These are phyloP conservation scores for Gliomastix tumulicola DNA, from an alignment of 2,329 filamentous ascomycete species.

Conservation along the genomic window DNA sequence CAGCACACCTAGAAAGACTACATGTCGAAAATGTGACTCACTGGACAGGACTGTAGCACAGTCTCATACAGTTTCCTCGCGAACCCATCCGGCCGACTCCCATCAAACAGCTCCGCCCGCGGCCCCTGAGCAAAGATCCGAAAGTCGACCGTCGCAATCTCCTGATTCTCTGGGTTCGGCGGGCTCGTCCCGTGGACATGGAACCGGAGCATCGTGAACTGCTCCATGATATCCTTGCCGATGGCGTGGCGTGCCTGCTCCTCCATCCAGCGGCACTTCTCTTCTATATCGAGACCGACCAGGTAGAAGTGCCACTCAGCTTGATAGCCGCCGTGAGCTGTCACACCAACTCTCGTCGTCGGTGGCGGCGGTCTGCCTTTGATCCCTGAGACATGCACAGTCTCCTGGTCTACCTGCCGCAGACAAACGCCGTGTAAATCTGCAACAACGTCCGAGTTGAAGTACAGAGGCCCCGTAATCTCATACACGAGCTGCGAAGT, in stretches of 20 bases:
- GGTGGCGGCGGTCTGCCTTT: constrained; percentile 3
- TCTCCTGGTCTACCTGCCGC: constrained; percentile 1
- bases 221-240: constrained; percentile 17
- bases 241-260: constrained; percentile 22
- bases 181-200: constrained; percentile 7
- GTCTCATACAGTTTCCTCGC: constrained; percentile 4
- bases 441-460: constrained; percentile 3
- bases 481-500: constrained; percentile 25
- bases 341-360: constrained; percentile 2
- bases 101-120: constrained; percentile 19
- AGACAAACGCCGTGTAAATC: constrained; percentile 1
- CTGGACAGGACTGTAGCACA: constrained; percentile 3
- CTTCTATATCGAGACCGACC: not conserved
- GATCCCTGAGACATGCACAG: constrained; percentile 1
- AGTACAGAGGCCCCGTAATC: constrained; percentile 23
- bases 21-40: not conserved
- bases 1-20: too few relatives aligned
- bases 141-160: constrained; percentile 36
- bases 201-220: constrained; percentile 17
- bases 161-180: constrained; percentile 26
- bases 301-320: not conserved
- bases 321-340: constrained; percentile 3
- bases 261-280: constrained; percentile 20
- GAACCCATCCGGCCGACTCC: constrained; percentile 3
- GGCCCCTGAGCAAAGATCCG: constrained; percentile 33